Conservation (phyloP, 2,329 filamentous ascomycete species). For the Mollisiaceae sp. region DNA sequence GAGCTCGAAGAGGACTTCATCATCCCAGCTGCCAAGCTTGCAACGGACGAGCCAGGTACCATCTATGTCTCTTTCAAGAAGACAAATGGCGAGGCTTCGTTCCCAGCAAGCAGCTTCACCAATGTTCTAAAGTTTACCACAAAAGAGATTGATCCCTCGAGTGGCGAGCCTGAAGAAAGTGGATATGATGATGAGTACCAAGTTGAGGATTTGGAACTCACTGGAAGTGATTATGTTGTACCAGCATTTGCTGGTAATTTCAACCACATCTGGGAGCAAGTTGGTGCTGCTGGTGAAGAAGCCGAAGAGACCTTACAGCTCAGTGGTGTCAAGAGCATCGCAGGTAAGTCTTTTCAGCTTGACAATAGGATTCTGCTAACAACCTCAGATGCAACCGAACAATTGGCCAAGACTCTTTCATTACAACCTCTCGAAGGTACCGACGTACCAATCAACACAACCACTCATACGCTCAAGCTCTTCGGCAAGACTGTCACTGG, state of each 20-base stretch:
- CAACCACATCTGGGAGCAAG: constrained; percentile 93
- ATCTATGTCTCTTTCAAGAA: constrained; percentile 97
- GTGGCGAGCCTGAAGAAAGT: constrained; percentile 86
- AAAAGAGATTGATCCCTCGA: constrained; percentile 96
- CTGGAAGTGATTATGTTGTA: constrained; percentile 90
- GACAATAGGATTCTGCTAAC: constrained; percentile 36
- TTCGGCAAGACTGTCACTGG: constrained; percentile 94
- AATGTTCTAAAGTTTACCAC: constrained; percentile 96
- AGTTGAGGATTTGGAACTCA: constrained; percentile 89
- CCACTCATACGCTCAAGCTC: constrained; percentile 92
- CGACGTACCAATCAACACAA: constrained; percentile 85
- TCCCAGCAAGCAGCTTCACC: constrained; percentile 81
- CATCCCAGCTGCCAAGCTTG: constrained; percentile 82
- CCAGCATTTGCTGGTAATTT: constrained; percentile 95
- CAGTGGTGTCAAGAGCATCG: constrained; percentile 87
- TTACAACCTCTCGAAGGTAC: constrained; percentile 94
- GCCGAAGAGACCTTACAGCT: constrained; percentile 90
- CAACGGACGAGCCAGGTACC: constrained; percentile 85
- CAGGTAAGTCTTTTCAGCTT: constrained; percentile 60
- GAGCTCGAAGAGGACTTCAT: constrained; percentile 92
- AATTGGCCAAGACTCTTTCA: constrained; percentile 83
- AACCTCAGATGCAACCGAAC: constrained; percentile 81
- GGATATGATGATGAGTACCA: constrained; percentile 99
- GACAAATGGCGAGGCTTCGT: constrained; percentile 73
- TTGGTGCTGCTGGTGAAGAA: constrained; percentile 86